Evolutionary conservation across 2,329 filamentous ascomycete genomes (phyloP), one percentile per base, ranked within the genome.

Genomic region (Alternaria sp.): DNA sequence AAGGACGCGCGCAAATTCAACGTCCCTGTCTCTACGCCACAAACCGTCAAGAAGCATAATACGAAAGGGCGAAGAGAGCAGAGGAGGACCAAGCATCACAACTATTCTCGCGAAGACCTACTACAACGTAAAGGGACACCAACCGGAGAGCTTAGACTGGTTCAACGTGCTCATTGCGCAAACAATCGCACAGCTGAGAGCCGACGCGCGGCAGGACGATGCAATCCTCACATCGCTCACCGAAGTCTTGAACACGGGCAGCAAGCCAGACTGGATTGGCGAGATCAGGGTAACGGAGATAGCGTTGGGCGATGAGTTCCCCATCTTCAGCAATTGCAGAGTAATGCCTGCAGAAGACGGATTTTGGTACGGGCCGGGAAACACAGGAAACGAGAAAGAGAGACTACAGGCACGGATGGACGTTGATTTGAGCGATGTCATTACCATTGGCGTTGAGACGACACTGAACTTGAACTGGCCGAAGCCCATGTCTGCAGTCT

Each of bases 111-210:
- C 90, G 70, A 99, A 99, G 82, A 98, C 95, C 22, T 99, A 97
- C 79, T 99, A 99, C 82, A 97, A 96, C 75, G 92, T 95, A 43
- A 87, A 96, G 70, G 93, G 92, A 61, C 95, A 99, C 78, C 95
- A 98, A 79, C 95, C 95, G 1, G 95, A 99, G 79, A 96, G 92
- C 59, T 81, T 99, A 62, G 95, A 99, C 79, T 99, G 95, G 95
- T 98, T 99, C 85, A 99, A 99, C 76, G 95, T 99, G 26, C 84
- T 99, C 56, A 89, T 98, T 52, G 95, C 94, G 2, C 95, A 99
- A 80, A 97, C 95, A 0, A 96, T 99, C 66, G 94, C 95, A 0
- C 95, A 99, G 78, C 92, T 98, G 71, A 87, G 95, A 61, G 92
- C 91, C 68, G 96, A 98, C 73, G 95, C 95, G 2, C 91, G 96